Conservation (phyloP, 2,329 filamentous ascomycete genomes). For the Phoma herbarum region DNA sequence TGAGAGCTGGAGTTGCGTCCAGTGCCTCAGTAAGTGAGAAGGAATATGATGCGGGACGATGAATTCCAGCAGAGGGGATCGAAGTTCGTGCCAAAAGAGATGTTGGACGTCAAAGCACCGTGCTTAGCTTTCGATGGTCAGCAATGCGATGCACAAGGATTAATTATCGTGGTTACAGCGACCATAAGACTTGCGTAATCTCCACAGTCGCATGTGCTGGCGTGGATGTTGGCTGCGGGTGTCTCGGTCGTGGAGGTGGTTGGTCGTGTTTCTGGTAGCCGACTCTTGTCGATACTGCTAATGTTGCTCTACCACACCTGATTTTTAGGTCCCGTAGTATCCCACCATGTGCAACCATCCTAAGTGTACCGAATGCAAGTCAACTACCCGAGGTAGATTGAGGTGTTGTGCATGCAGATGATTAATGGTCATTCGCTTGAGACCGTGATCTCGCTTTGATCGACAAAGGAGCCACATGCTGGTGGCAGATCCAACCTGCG, state of each 20-base stretch:
- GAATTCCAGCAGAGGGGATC: too few species aligned
- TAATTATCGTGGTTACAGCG: neutral
- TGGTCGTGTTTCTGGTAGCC: slow-evolving; percentile 15
- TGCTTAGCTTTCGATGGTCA: neutral
- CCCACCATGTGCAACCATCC: slow-evolving; percentile 69
- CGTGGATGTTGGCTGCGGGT: slow-evolving; percentile 1
- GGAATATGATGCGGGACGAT: too few species aligned
- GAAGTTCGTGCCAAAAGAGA: neutral
- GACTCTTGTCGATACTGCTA: slow-evolving; percentile 52
- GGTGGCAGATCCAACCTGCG: slow-evolving; percentile 12
- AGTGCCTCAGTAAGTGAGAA: neutral
- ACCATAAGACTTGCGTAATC: slow-evolving; percentile 1
- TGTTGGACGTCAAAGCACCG: neutral
- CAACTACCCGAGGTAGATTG: slow-evolving; percentile 8
- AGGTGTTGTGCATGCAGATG: neutral
- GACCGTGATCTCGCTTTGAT: slow-evolving; percentile 5
- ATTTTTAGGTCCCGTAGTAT: slow-evolving; percentile 50
- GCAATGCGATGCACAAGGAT: neutral
- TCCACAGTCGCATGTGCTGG: slow-evolving; percentile 10
- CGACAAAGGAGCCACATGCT: slow-evolving; percentile 15
- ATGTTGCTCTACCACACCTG: slow-evolving; percentile 91
- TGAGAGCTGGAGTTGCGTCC: neutral
- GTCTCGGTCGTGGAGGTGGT: slow-evolving; percentile 2
- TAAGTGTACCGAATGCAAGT: slow-evolving; percentile 81
- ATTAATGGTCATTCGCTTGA: slow-evolving; percentile 4